These are phyloP conservation scores for Fusarium palustre DNA, from an alignment of 2,329 filamentous ascomycete genomes.

Conservation along the genomic window DNA sequence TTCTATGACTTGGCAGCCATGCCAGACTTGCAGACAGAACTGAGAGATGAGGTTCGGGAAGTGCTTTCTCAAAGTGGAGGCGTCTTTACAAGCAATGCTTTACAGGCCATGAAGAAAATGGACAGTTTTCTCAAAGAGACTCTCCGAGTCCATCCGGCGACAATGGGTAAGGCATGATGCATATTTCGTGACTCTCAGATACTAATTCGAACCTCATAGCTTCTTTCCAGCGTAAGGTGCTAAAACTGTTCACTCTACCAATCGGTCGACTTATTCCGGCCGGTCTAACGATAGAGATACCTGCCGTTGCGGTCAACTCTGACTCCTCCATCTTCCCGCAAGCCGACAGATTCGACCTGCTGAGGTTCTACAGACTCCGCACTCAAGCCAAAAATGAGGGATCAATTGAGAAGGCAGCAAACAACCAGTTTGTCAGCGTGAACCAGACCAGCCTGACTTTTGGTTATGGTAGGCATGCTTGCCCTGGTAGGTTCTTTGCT, in stretches of 20 bases:
- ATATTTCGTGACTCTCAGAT: neutral
- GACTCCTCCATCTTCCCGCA: neutral
- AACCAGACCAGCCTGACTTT: neutral
- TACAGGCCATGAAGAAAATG: neutral
- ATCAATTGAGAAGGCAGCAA: neutral
- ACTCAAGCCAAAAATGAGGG: neutral
- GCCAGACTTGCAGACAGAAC: neutral
- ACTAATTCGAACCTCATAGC: neutral
- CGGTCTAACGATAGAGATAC: neutral
- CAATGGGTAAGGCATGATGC: neutral
- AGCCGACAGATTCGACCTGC: neutral
- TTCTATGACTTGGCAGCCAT: neutral
- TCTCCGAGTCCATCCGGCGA: neutral
- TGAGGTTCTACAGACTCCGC: neutral
- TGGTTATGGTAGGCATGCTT: neutral
- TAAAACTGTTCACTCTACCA: neutral
- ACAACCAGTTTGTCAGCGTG: neutral
- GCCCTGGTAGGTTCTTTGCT: neutral
- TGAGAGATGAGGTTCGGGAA: neutral
- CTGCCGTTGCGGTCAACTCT: neutral
- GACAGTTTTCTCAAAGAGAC: neutral
- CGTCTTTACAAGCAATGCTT: neutral
- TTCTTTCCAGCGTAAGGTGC: neutral
- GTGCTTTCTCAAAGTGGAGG: neutral
- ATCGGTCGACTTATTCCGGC: neutral